Base-by-base conservation (phyloP, 73 alveolate genomes). In the Effrenium voratum region DNA sequence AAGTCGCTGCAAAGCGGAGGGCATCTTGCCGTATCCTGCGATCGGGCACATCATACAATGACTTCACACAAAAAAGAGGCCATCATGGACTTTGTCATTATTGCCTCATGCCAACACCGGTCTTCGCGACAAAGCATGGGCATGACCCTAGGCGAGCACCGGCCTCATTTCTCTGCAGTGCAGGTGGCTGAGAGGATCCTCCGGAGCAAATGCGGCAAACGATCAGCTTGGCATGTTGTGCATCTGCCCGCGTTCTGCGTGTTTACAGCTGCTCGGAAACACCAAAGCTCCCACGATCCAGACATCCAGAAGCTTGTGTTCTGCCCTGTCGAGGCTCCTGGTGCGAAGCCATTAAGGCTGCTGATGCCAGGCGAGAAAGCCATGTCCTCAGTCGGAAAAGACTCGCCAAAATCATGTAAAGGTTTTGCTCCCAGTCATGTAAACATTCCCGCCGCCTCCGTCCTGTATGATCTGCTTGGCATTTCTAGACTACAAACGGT, bases 111-210 rank as follows among this genome's bases (percentile, higher is more conserved):
- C 16, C 24, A 0, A 66, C 12, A 19, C 77, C 43, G 40, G n/a
- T 13, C n/a, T 26, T 19, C 12, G 16, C 34, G 4, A 22, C 34
- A 5, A 60, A 3, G 34, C 40, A 22, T 60, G 76, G 38, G 34
- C 6, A 38, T 10, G 6, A 3, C 30, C 30, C 30, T 3, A 32
- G 30, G 19, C 19, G 8, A 13, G 30, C 76, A 5, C 19, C 76
- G 46, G 49, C 92, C 92, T 45, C 92, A 81, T 81, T 49, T 81
- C 92, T 81, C 92, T 81, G 92, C 92, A 81, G 92, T 81, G 92
- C n/a, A 81, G 73, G 36, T 81, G 92, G 73, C 92, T 81, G 28
- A 81, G 92, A 57, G 92, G 92, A n/a, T 81, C 92, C 92, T 81
- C 49, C n/a, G n/a, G n/a, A n/a, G n/a, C n/a, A 49, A 49, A 52